Conservation (phyloP, 2,329 filamentous ascomycete genomes). For the Biscogniauxia sp. region DNA sequence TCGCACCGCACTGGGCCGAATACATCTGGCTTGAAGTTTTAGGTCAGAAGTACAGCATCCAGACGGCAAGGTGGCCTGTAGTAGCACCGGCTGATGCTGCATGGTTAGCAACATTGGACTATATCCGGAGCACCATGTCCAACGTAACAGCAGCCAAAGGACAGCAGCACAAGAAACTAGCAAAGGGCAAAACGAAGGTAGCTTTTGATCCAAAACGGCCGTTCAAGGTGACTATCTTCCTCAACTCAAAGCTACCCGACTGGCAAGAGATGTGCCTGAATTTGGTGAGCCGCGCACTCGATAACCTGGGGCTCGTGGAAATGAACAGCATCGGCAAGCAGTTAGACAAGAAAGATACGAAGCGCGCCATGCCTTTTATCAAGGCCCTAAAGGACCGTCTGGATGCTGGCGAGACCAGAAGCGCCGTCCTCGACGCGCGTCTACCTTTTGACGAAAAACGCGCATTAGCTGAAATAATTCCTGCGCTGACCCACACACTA, state of each 20-base stretch:
- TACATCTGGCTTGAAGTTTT: conserved; percentile 93
- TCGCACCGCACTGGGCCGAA: conserved; percentile 92
- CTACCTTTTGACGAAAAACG: conserved; percentile 80
- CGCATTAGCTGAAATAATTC: conserved; percentile 73
- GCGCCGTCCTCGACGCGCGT: conserved; percentile 75
- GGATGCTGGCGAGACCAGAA: conserved; percentile 62
- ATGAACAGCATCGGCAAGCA: conserved; percentile 41
- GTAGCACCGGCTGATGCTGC: conserved; percentile 62
- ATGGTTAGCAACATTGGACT: conserved; percentile 76
- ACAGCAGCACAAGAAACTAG: conserved; percentile 78
- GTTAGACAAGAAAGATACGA: conserved; percentile 82
- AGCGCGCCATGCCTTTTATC: conserved; percentile 97
- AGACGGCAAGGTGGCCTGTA: conserved; percentile 72
- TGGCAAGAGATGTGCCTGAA: conserved; percentile 93
- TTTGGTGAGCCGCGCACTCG: conserved; percentile 69
- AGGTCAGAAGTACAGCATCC: conserved; percentile 71
- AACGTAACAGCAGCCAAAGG: conserved; percentile 85
- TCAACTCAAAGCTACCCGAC: conserved; percentile 72
- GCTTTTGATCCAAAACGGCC: conserved; percentile 88
- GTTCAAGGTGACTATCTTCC: conserved; percentile 87
- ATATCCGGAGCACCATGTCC: conserved; percentile 68
- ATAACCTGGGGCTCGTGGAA: conserved; percentile 44
- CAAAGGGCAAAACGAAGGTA: conserved; percentile 77
- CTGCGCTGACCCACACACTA: conserved; percentile 48
- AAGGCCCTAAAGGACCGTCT: conserved; percentile 82